Evolutionary conservation across 345 rosid genomes (phyloP).

Genomic region (Eucalyptus albens): DNA sequence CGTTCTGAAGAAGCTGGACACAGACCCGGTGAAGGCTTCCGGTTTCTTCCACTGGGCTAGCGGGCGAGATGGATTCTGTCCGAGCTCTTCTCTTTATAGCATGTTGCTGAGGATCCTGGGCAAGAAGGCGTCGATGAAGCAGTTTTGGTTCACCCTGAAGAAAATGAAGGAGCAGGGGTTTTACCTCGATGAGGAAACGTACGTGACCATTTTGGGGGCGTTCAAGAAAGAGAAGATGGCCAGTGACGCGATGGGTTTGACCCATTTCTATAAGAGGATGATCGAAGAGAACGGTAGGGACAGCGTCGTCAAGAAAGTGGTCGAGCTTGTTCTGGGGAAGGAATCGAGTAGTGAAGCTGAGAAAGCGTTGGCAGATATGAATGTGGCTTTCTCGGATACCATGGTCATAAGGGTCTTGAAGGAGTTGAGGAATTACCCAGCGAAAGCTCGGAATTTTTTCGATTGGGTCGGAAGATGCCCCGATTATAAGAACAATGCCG

Average conservation of each 20-base stretch:
- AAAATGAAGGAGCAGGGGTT: constrained; percentile 64
- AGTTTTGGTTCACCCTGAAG: constrained; percentile 45
- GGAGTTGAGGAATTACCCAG: constrained; percentile 44
- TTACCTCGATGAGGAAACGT: constrained; percentile 65
- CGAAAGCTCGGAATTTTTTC: constrained; percentile 40
- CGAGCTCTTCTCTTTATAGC: constrained; percentile 53
- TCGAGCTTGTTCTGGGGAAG: constrained; percentile 10
- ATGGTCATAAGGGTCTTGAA: constrained; percentile 59
- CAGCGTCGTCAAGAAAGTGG: constrained; percentile 22
- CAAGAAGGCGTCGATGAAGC: constrained; percentile 34
- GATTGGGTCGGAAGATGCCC: constrained; percentile 29
- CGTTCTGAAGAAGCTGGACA: constrained; percentile 46
- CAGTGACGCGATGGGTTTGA: constrained; percentile 43
- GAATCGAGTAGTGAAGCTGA: constrained; percentile 46
- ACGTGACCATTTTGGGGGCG: constrained; percentile 16
- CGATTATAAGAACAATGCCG: constrained; percentile 20
- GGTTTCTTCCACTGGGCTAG: constrained; percentile 58
- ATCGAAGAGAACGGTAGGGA: constrained; percentile 46
- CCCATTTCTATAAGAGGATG: constrained; percentile 62
- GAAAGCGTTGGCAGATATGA: constrained; percentile 41
- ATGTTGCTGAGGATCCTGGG: constrained; percentile 51
- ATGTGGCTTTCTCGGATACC: constrained; percentile 33
- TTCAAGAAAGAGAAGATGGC: constrained; percentile 37
- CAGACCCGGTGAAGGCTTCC: constrained; percentile 41
- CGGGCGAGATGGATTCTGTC: constrained; percentile 39